Evolutionary conservation across 2,329 filamentous ascomycete species (phyloP), one percentile per base, ranked within the genome.

Genomic region (Dactylellina drechsleri): DNA sequence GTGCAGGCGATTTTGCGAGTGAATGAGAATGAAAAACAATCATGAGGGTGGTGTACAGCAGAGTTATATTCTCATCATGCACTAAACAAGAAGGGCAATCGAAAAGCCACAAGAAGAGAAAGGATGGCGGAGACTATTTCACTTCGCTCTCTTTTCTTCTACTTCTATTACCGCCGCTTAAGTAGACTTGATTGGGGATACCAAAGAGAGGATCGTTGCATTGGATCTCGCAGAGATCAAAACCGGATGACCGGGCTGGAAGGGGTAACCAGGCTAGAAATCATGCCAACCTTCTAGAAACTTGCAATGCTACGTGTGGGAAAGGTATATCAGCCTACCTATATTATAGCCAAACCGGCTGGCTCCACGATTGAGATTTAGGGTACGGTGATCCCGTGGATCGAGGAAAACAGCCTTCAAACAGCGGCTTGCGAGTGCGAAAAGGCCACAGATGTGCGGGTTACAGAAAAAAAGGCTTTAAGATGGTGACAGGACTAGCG

Each of bases 231-330:
- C 43, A 4, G 20, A 40, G 40, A 31, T 43, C 13, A 67, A 73
- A 36, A 36, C 2, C 31, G 31, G 31, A 36, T 36, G 31, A 36
- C 31, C 31, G 31, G 31, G 31, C 10, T 36, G 31, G 31, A 23
- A 7, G n/a, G n/a, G 47, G 16, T 61, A 50, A 47, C 43, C 53
- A 41, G 52, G 56, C 56, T 60, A 40, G 50, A 62, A 58, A 26
- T 49, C 31, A 36, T 36, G 31, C 20, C 66, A 70, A 58, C 66
- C 66, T 70, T 70, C 40, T 70, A 58, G 66, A 62, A 70, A 58
- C 47, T 54, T 62, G 66, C 41, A 62, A 40, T 62, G n/a, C 61
- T 56, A 57, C 66, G 57, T 5, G 13, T 54, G 56, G 49, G 56
- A 16, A 68, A 52, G 54, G 56, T 56, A 68, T 61, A 61, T n/a